These are phyloP conservation scores for Calamus simplicifolius DNA, from an alignment of 176 grass and related monocot genomes.

Conservation along the genomic window DNA sequence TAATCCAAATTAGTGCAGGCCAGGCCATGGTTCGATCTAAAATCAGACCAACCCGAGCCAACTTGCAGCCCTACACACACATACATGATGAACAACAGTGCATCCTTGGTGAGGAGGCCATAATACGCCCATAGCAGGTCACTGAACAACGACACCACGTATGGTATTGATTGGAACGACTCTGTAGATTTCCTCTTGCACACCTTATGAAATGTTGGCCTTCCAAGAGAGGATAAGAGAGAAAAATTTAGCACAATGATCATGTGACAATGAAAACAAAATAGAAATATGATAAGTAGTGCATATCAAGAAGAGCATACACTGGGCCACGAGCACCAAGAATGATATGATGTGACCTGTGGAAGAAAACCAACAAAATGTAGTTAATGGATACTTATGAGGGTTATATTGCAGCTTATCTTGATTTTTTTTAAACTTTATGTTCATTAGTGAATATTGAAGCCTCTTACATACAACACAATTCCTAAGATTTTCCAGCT, in stretches of 20 bases:
- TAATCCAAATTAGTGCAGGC: no score
- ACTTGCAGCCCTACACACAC: conserved; percentile 14
- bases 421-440: no score
- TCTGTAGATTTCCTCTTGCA: conserved; percentile 85
- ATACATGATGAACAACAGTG: conserved; percentile 58
- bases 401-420: no score
- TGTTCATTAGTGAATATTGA: neutral
- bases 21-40: no score
- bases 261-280: neutral
- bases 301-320: conserved; percentile 24
- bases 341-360: conserved; percentile 73
- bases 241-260: neutral
- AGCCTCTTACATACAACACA: no score
- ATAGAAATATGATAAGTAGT: neutral
- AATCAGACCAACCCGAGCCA: no score
- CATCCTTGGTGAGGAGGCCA: conserved; percentile 44
- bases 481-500: no score
- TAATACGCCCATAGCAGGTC: conserved; percentile 89
- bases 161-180: conserved; percentile 75
- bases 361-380: neutral
- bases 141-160: conserved; percentile 69
- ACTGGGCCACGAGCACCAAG: conserved; percentile 49
- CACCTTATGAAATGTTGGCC: conserved; percentile 76
- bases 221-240: conserved; percentile 2
- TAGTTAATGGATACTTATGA: no score